Evolutionary conservation across 2,329 filamentous ascomycete species (phyloP), one percentile per base, ranked within the genome.

Genomic region (Penicillium oxalicum): DNA sequence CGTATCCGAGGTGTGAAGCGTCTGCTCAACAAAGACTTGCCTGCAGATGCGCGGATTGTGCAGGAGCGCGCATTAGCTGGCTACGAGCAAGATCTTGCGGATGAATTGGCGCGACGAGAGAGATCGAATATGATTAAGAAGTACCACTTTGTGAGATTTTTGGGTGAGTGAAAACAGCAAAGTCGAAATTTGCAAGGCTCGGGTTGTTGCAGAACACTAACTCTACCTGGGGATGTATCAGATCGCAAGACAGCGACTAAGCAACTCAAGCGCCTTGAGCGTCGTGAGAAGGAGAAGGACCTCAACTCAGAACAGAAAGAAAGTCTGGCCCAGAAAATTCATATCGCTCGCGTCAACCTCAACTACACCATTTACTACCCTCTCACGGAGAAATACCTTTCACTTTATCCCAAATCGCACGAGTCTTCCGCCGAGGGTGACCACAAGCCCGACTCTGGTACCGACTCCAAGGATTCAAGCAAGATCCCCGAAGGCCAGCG

Each of bases 91-190:
- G 81, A 84, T 54, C 63, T 84, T 44, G 70, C 68, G 12, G 71
- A 75, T 25, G 71, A 74, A 47, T 70, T 74, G 48, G 63, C 66
- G 25, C 74, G 76, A 45, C 72, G 78, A 56, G 68, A 75, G 56
- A 72, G 74, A 55, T 73, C 71, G 41, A 75, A 77, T 51, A 76
- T 82, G 70, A 82, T 84, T 50, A 72, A 73, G 50, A 77, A 76
- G 60, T 85, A 83, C 61, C 81, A 84, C 61, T 83, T 82, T 67
- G 76, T 84, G n/a, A 69, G 81, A n/a, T 85, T 84, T 61, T 75
- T 84, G 52, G 81, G 70, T 72, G 61, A 35, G 61, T 53, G 18
- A 8, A 32, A 9, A 28, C 11, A 36, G 29, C 6, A 25, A 26
- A 2, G 18, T 24, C 13, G n/a, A 44, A 32, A 44, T 18, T 18